Conservation (phyloP, 2,329 filamentous ascomycete species). For the Westerdykella aurantiaca region DNA sequence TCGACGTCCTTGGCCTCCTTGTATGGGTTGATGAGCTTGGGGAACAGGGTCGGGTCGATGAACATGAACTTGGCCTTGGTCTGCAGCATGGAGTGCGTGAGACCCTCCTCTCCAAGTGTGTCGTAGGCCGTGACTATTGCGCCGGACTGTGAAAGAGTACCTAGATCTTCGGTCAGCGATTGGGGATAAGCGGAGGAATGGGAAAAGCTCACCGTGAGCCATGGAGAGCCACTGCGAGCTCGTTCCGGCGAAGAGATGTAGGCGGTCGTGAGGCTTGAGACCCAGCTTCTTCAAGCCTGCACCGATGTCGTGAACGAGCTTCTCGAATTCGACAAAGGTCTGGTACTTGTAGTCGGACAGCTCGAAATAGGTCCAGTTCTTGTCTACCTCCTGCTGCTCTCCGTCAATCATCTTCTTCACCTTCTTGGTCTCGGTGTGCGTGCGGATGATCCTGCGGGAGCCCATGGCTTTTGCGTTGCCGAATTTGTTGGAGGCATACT, state of each 20-base stretch:
- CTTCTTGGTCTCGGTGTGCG: slow-evolving; percentile 81
- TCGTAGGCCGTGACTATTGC: slow-evolving; percentile 94
- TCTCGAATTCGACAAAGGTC: slow-evolving; percentile 74
- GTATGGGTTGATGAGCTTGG: slow-evolving; percentile 49
- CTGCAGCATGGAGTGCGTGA: slow-evolving; percentile 80
- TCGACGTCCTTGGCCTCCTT: slow-evolving; percentile 52
- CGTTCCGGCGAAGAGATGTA: slow-evolving; percentile 79
- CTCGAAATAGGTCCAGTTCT: slow-evolving; percentile 89
- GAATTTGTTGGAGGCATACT: slow-evolving; percentile 56
- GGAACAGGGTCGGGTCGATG: slow-evolving; percentile 69
- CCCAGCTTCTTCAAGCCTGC: slow-evolving; percentile 70
- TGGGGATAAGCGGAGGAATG: background rate
- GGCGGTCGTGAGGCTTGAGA: slow-evolving; percentile 57
- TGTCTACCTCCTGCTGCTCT: slow-evolving; percentile 71
- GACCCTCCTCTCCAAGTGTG: slow-evolving; percentile 76
- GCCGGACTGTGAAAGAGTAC: slow-evolving; percentile 74
- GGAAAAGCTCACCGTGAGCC: slow-evolving; percentile 56
- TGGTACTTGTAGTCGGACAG: slow-evolving; percentile 70
- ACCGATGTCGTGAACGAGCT: slow-evolving; percentile 62
- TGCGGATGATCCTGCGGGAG: slow-evolving; percentile 65
- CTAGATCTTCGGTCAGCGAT: slow-evolving; percentile 25
- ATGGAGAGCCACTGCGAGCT: slow-evolving; percentile 79
- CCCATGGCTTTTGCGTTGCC: slow-evolving; percentile 54
- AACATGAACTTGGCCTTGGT: slow-evolving; percentile 79
- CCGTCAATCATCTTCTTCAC: slow-evolving; percentile 84